Base-by-base conservation (phyloP, 257 asterid species). In the Sherardia arvensis region DNA sequence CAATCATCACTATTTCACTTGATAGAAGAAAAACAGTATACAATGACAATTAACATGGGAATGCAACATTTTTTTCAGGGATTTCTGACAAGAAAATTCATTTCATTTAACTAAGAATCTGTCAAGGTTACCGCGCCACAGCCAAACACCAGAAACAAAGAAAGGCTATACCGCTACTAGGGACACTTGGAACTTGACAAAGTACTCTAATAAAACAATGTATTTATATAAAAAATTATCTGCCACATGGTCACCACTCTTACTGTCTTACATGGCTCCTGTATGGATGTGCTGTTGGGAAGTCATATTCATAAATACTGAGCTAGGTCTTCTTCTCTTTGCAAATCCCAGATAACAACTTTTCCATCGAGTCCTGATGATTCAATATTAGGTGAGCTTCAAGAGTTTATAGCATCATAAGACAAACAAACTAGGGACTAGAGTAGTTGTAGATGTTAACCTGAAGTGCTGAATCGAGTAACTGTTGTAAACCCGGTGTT, bases 391-490 rank as follows among this genome's bases (percentile, higher is more conserved):
- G 28, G 0, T 5, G 22, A 43, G 61, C 26, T 30, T 64, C 51
- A 18, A 25, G 23, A 4, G 56, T 20, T 21, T 27, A 30, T 23
- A 28, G 27, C 5, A 65, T 40, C 55, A 40, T 53, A 23, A 48
- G 48, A 12, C 12, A 56, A 22, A 61, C 34, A 4, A 1, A 32
- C 14, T 6, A 53, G 49, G 65, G 28, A 60, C 22, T 12, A 7
- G 21, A 55, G 2, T 49, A 26, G 20, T 33, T 38, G 53, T 53
- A 30, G 38, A 14, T 54, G 25, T 5, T 33, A 75, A 90, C 97
- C 97, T 84, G 97, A 83, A 58, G 97, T 93, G 80, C 92, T 90
- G 88, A 87, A 93, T 65, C 82, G 76, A 64, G 87, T 81, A 21
- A 78, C 66, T 14, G 57, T 62, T 53, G 81, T 66, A 33, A 77